Conservation (phyloP, 441 rosid species). For the Bruguiera hainesii region DNA sequence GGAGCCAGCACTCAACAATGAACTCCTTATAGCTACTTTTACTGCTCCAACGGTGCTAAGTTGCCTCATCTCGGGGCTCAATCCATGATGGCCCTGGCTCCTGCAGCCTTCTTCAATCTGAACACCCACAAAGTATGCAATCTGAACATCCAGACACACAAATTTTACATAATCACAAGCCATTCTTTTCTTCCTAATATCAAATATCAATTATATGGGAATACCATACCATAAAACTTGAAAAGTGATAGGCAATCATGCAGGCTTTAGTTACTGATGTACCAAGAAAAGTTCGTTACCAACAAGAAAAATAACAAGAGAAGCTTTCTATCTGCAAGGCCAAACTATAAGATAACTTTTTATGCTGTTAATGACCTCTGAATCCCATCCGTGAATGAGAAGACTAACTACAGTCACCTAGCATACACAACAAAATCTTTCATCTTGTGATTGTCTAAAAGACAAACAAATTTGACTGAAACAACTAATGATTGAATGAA, state of each 20-base stretch:
- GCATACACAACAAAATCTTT: background rate
- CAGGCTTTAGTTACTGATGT: too few relatives aligned
- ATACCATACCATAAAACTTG: too few relatives aligned
- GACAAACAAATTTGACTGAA: background rate
- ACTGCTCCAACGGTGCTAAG: constrained; percentile 78
- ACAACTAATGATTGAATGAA: background rate
- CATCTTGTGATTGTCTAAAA: background rate
- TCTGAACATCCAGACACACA: constrained; percentile 33
- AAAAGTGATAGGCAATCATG: too few relatives aligned
- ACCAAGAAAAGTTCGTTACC: too few relatives aligned
- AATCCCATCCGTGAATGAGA: too few relatives aligned
- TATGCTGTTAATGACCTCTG: too few relatives aligned
- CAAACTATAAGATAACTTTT: too few relatives aligned
- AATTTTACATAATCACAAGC: background rate
- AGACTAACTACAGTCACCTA: background rate
- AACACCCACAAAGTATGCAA: constrained; percentile 77
- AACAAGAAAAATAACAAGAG: too few relatives aligned
- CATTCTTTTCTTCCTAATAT: too few relatives aligned
- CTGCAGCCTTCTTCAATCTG: constrained; percentile 58
- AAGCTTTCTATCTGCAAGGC: too few relatives aligned
- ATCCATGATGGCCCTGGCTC: constrained; percentile 34
- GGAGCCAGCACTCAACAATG: constrained; percentile 50
- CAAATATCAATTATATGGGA: too few relatives aligned
- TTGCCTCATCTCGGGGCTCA: constrained; percentile 66
- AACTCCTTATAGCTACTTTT: constrained; percentile 80